phyloP scores from a whole-genome alignment of 441 rosid species.

The Aleurites moluccanus region DNA sequence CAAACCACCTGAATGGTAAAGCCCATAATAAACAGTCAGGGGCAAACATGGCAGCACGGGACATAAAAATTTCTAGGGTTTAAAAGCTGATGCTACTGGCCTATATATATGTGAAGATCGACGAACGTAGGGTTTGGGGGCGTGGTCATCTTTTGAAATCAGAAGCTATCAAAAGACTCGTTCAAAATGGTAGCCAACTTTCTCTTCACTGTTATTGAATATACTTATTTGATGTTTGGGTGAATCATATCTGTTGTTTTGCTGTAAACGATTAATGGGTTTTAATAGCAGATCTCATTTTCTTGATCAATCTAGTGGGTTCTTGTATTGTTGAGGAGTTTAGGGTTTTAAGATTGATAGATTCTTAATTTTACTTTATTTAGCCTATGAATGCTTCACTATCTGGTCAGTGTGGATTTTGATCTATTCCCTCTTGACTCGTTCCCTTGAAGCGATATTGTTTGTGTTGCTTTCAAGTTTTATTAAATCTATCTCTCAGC shows the following conservation, averaged over 20 bases:
- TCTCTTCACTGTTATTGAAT: not conserved
- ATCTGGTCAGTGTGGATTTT: slow-evolving; percentile 73
- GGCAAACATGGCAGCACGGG: not conserved
- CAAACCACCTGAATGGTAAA: too few relatives aligned
- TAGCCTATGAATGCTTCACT: slow-evolving; percentile 43
- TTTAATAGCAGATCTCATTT: not conserved
- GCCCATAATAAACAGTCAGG: not conserved
- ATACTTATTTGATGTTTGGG: not conserved
- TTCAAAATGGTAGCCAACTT: slow-evolving; percentile 5
- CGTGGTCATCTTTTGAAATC: not conserved
- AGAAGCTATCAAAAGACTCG: not conserved
- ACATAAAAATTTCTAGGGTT: slow-evolving; percentile 14
- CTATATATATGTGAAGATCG: not conserved
- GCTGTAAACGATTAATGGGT: not conserved
- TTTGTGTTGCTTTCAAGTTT: slow-evolving; percentile 44
- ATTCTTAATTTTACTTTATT: not conserved
- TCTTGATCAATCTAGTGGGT: not conserved
- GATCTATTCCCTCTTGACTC: slow-evolving; percentile 65
- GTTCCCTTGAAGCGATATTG: slow-evolving; percentile 82
- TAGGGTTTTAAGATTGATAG: not conserved
- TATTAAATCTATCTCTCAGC: not conserved
- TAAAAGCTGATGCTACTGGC: not conserved
- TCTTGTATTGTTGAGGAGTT: not conserved
- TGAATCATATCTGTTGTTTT: not conserved
- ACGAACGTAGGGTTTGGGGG: slow-evolving; percentile 2